These are phyloP conservation scores for Vicia villosa DNA, from an alignment of 306 rosid species.

Conservation along the genomic window DNA sequence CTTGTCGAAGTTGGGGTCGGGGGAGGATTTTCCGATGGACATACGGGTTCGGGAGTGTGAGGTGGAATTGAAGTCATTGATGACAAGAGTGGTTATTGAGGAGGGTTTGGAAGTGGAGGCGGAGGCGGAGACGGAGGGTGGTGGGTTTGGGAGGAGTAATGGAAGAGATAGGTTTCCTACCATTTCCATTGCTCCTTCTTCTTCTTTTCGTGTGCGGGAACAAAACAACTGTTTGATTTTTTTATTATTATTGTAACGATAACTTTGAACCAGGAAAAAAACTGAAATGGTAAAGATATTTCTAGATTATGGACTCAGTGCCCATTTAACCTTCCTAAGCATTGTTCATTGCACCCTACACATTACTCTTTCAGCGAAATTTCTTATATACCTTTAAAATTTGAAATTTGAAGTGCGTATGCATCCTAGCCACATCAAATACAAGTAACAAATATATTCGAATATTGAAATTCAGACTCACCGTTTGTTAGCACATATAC, in stretches of 20 bases:
- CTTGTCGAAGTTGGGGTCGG: conserved; percentile 76
- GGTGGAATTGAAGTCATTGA: conserved; percentile 42
- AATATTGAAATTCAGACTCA: no score
- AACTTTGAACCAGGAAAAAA: not conserved
- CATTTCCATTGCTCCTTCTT: conserved; percentile 39
- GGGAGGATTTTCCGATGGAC: conserved; percentile 55
- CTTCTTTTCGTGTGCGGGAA: not conserved
- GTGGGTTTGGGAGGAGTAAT: conserved; percentile 64
- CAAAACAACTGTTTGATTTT: not conserved
- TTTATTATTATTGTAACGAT: not conserved
- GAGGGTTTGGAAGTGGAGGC: conserved; percentile 25
- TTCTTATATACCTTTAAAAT: no score
- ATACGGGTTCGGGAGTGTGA: conserved; percentile 40
- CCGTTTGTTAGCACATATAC: no score
- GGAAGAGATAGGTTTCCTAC: conserved; percentile 63
- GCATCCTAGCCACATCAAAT: no score
- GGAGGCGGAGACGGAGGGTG: conserved; percentile 34
- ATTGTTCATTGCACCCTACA: no score
- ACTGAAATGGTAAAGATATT: not conserved
- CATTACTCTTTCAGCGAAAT: no score
- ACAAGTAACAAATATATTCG: no score
- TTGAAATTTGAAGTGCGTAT: no score
- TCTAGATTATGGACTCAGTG: not conserved
- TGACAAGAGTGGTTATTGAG: conserved; percentile 42
- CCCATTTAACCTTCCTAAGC: not conserved